Evolutionary conservation across 176 grass and related monocot species (phyloP).

Genomic region (Aegilops tauschii): DNA sequence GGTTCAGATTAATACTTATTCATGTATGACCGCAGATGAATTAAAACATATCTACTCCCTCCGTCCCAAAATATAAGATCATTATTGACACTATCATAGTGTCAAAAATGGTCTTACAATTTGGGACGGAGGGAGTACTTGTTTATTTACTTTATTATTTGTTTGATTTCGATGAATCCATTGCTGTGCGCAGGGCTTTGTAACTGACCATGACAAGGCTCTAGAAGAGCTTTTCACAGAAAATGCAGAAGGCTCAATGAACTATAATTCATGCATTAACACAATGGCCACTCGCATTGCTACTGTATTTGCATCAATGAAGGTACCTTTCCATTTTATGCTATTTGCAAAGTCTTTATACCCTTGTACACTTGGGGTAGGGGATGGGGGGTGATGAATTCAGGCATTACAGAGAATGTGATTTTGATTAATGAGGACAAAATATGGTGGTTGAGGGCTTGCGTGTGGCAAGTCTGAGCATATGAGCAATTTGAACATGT

Average conservation of each 20-base stretch:
- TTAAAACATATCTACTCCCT: not conserved
- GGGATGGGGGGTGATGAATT: not conserved
- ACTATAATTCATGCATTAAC: slow-evolving; percentile 81
- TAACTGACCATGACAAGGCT: slow-evolving; percentile 85
- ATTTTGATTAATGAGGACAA: not conserved
- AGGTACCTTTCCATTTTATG: slow-evolving; percentile 16
- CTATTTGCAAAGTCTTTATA: not conserved
- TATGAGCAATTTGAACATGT: not conserved
- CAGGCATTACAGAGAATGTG: not conserved
- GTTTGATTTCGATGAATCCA: not conserved
- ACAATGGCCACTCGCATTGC: slow-evolving; percentile 75
- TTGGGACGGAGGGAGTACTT: not conserved
- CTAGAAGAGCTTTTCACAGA: slow-evolving; percentile 88
- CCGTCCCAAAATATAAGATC: too few species aligned
- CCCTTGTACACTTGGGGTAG: not conserved
- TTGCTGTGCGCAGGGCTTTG: slow-evolving; percentile 54
- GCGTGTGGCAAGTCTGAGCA: not conserved
- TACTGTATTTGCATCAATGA: slow-evolving; percentile 70
- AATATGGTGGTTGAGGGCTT: not conserved
- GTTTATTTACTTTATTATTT: slow-evolving; percentile 4
- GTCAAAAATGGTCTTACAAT: too few species aligned
- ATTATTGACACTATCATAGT: too few species aligned
- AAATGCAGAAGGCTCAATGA: slow-evolving; percentile 66
- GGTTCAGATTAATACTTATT: not conserved
- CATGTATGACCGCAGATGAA: not conserved